A percentile compares a stretch with the other conserved stretches of the same genome.
These are phyloP conservation scores for Pulicaria dysenterica DNA, from an alignment of 129 eudicot genomes.

Conservation along the genomic window DNA sequence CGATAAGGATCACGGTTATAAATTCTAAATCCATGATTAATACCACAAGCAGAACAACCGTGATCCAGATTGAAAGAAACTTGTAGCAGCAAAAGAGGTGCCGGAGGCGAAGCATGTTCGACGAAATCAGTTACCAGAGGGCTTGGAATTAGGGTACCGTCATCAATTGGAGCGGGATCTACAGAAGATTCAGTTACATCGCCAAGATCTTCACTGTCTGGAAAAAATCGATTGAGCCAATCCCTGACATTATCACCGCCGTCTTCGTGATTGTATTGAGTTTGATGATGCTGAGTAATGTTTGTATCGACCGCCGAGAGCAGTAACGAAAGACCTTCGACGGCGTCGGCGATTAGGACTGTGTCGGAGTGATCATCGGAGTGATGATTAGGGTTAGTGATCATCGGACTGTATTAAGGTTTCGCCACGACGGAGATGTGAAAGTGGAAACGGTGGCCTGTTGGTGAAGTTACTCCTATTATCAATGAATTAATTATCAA, in stretches of 20 bases:
- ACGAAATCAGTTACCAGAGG: constrained; percentile 1
- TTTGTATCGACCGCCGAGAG: constrained; percentile 18
- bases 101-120: constrained; percentile 15
- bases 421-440: constrained; percentile 49
- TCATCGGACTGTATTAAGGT: too few species aligned
- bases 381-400: constrained; percentile 54
- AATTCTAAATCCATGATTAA: constrained; percentile 74
- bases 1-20: constrained; percentile 82
- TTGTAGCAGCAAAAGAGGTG: constrained; percentile 51
- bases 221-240: constrained; percentile 35
- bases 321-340: constrained; percentile 20
- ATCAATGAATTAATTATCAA: too few species aligned
- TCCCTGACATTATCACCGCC: constrained; percentile 21
- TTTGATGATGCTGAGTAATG: constrained; percentile 20
- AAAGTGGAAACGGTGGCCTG: constrained; percentile 60
- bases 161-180: constrained; percentile 23
- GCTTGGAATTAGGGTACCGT: constrained; percentile 2
- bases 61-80: constrained; percentile 78
- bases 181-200: neutral
- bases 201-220: constrained; percentile 10
- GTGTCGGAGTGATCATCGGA: constrained; percentile 22
- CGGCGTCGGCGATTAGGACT: neutral
- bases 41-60: constrained; percentile 81
- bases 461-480: too few species aligned
- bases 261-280: constrained; percentile 23